Base-by-base conservation (phyloP, 2,329 filamentous ascomycete species). In the Penicillium sp. region DNA sequence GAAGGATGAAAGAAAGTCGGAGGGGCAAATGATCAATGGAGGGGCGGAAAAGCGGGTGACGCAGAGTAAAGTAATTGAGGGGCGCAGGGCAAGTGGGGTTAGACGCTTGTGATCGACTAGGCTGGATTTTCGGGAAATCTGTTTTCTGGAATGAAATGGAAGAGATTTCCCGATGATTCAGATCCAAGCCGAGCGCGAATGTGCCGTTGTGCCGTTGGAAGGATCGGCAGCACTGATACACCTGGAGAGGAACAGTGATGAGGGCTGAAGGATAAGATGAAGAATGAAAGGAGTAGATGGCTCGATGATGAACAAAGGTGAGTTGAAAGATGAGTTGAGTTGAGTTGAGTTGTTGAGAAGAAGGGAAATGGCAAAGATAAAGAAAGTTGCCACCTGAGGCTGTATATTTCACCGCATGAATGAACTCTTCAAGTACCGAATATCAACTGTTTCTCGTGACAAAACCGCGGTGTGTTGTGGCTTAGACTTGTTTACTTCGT, bases 21-120 rank as follows among this genome's bases (percentile, higher is more conserved):
- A 50, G 39, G 43, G 46, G 31, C 38, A 42, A 47, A 28, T 40
- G 28, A 23, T 20, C 40, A 32, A 46, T 28, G 29, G 39, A 31
- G 37, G 46, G 33, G 10, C 10, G 23, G n/a, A 12, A 27, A 27
- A 40, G 23, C 38, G 38, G 23, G 23, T 57, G 27, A 28, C 9
- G 51, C 55, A 57, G 42, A 49, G 23, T 58, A 55, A 54, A 47
- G 23, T 58, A 56, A 54, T 51, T 44, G 56, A 50, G 55, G 56
- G 46, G 52, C 33, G 33, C 33, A 37, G 33, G 48, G 37, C 42
- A 57, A 55, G 59, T 59, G 54, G 55, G 48, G 46, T 29, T 45
- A 50, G 46, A 56, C 46, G 50, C 46, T 44, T 18, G 47, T 50
- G 50, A 54, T 58, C 53, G 53, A 56, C 54, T 54, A 57, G 49